Evolutionary conservation across 805 yeast genomes (phyloP), one percentile per base, ranked within the genome.

Genomic region (Nakazawaea ambrosiae): DNA sequence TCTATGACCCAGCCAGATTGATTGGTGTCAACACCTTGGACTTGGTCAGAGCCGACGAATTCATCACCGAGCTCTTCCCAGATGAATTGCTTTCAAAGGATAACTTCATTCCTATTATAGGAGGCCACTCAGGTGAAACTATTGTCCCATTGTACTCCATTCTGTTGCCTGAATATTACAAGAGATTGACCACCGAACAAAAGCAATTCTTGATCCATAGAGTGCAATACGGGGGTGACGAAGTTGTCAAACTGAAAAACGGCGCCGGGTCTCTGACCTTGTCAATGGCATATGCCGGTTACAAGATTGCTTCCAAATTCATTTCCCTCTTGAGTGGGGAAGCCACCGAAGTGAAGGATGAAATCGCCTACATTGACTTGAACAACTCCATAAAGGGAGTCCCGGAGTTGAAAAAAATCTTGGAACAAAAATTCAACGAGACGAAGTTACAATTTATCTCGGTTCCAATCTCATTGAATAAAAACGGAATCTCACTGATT

Each of bases 221-320:
- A 65, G 85, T 88, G 61, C 96, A 88, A 70, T 88, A 83, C 57
- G 96, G 95, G 65, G 96, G 96, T 69, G 96, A 86, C 58, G 96
- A 86, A 72, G 95, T 86, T 49, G 95, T 86, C 52, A 73, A 84
- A 68, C 95, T 95, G 53, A 86, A 86, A 73, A 78, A 84, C 56
- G 96, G 96, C 63, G 87, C 89, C 50, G 96, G 96, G 53, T 84
- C 95, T 24, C 94, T 95, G 50, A 86, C 96, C 44, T 71, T 86
- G 52, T 86, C 95, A 45, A 86, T 86, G 95, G 95, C 95, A 42
- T 84, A 78, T 60, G 95, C 95, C 40, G 95, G 92, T 65, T 81
- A 84, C 42, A 74, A 78, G 61, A 78, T 82, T 58, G 75, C 83
- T 49, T 67, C 52, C 77, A 55, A 55, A 20, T 52, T 66, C 35